phyloP scores from a whole-genome alignment of 2,329 filamentous ascomycete genomes.

The Pestalotiopsis sp. region DNA sequence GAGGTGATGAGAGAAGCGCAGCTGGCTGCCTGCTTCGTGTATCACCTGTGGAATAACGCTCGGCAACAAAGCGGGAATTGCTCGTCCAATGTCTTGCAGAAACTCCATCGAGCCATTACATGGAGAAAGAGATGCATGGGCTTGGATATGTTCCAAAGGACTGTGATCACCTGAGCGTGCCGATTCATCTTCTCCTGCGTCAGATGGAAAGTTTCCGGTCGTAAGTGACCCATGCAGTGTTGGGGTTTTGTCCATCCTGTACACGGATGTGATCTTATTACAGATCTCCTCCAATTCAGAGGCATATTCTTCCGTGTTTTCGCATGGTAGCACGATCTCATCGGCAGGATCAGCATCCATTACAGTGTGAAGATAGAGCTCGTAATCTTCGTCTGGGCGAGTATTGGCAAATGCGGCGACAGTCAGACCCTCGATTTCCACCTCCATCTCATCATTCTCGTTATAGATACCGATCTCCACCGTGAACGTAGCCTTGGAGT shows the following conservation, averaged over 20 bases:
- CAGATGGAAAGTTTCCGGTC: background rate
- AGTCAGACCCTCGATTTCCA: constrained; percentile 31
- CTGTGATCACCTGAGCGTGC: background rate
- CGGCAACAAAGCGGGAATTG: constrained; percentile 27
- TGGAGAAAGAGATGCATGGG: constrained; percentile 34
- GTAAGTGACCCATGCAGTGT: background rate
- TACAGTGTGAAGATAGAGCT: constrained; percentile 33
- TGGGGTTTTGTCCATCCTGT: constrained; percentile 16
- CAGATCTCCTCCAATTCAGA: constrained; percentile 37
- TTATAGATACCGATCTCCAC: constrained; percentile 33
- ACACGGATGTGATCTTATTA: constrained; percentile 37
- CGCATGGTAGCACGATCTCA: constrained; percentile 30
- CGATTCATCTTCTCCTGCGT: background rate
- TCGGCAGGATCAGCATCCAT: constrained; percentile 44
- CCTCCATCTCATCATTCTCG: constrained; percentile 23
- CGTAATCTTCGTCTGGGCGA: constrained; percentile 29
- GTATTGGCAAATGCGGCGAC: constrained; percentile 30
- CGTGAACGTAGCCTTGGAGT: constrained; percentile 32
- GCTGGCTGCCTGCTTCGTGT: constrained; percentile 32
- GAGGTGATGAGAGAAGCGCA: constrained; percentile 35
- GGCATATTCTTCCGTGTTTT: constrained; percentile 13
- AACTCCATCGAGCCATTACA: constrained; percentile 32
- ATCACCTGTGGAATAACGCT: constrained; percentile 25
- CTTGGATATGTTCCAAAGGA: constrained; percentile 26
- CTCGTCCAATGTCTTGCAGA: constrained; percentile 28